phyloP scores from a whole-genome alignment of 83 land plant species.

The Diphasiastrum complanatum region DNA sequence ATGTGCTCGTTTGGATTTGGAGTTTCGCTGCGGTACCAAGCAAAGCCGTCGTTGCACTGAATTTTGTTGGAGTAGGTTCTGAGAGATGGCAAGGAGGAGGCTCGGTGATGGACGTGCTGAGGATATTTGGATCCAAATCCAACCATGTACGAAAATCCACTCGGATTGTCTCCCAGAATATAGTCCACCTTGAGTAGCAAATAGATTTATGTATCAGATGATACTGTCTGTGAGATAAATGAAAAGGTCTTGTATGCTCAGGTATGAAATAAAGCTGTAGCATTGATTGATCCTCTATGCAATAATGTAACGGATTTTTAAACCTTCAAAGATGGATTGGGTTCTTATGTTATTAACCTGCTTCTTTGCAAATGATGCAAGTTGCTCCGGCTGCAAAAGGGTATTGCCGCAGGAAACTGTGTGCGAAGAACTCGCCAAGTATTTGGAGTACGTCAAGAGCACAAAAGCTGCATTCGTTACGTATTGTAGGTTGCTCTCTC shows the following conservation, averaged over 20 bases:
- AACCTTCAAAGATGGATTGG: not conserved
- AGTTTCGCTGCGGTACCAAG: not conserved
- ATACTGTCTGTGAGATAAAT: no score
- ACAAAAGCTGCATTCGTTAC: no score
- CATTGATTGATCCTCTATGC: not conserved
- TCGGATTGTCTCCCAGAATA: slow-evolving; percentile 8
- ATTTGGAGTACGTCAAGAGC: slow-evolving; percentile 4
- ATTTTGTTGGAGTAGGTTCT: not conserved
- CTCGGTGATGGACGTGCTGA: slow-evolving; percentile 9
- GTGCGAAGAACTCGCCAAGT: not conserved
- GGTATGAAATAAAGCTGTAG: no score
- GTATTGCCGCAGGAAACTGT: slow-evolving; percentile 2
- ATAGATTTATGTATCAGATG: no score
- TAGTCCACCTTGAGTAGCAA: slow-evolving; percentile 21
- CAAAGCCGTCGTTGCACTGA: slow-evolving; percentile 1
- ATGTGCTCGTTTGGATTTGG: slow-evolving; percentile 7
- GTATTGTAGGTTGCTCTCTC: slow-evolving; percentile 9
- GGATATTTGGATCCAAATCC: slow-evolving; percentile 11
- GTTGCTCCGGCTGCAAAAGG: not conserved
- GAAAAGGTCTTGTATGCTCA: no score
- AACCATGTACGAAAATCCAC: slow-evolving; percentile 9
- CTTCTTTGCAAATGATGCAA: slow-evolving; percentile 8
- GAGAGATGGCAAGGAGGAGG: slow-evolving; percentile 10
- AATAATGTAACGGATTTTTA: not conserved
- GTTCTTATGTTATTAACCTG: slow-evolving; percentile 9